Evolutionary conservation across 2,329 filamentous ascomycete species (phyloP), one percentile per base, ranked within the genome.

Genomic region (Colletotrichum horii): DNA sequence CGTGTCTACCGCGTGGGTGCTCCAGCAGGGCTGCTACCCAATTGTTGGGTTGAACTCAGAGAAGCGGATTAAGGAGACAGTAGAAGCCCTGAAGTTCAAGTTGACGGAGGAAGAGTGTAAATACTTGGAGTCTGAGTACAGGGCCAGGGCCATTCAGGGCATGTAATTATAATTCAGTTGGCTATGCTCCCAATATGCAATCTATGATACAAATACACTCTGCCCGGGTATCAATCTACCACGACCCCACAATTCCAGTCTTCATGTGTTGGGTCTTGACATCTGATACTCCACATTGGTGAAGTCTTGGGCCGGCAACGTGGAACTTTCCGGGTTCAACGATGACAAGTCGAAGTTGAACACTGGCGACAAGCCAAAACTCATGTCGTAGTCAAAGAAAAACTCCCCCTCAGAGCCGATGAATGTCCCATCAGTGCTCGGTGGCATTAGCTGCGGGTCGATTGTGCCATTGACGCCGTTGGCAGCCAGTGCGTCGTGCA

Each of bases 1-100:
- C 67, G 89, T 94, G 22, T 89, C 91, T 2, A 87, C 93, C 67
- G 92, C 91, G 2, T 94, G 93, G 93, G 87, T 89, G 68, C 83
- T 90, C 77, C 86, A 88, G 77, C 84, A 88, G 61, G 88, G 88
- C 4, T 83, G 87, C 36, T 90, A 87, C 77, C 92, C 91, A 1
- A 93, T 94, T 71, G 84, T 93, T 61, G 92, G 93, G 0, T 84
- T 94, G 78, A 89, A 86, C 75, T 93, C 86, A 68, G 84, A 89
- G 36, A 85, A 87, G 74, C 85, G 92, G n/a, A 88, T 94, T 56
- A 89, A 92, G 48, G 91, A 94, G 83, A 90, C 91, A 1, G 85
- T 92, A 22, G 73, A 65, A 28, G 76, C 76, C 1, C 48, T 77
- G 14, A 67, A 55, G 32, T 19, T 77, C 0, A 77, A 61, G 52